Percentiles rank a stretch among this genome's conserved stretches.
Conservation (phyloP, 768 basidiomycete species). For the Nidula microcarpa region DNA sequence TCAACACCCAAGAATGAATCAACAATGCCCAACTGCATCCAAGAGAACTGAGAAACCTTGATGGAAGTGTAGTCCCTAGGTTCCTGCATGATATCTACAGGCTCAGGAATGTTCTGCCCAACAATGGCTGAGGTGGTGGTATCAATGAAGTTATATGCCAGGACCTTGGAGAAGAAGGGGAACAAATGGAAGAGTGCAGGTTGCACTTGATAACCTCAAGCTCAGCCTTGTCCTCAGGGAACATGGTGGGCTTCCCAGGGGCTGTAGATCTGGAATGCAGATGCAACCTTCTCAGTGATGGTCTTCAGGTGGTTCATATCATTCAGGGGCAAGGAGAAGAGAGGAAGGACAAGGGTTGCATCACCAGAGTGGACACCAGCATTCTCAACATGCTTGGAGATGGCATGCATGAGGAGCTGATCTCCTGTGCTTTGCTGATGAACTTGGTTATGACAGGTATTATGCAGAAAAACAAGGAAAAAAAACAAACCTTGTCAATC, state of each 20-base stretch:
- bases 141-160: no score
- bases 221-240: slow-evolving; percentile 4
- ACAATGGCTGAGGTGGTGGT: no score
- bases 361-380: slow-evolving; percentile 99
- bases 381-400: slow-evolving; percentile 98
- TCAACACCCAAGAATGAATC: slow-evolving; percentile 97
- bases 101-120: slow-evolving; percentile 61
- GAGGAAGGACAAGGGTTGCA: slow-evolving; percentile 95
- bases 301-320: slow-evolving; percentile 89
- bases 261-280: slow-evolving; percentile 93
- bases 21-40: slow-evolving; percentile 94
- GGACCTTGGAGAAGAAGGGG: slow-evolving; percentile 1
- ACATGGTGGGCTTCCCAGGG: slow-evolving; percentile 71
- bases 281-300: slow-evolving; percentile 91
- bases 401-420: slow-evolving; percentile 92
- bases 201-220: slow-evolving; percentile 96
- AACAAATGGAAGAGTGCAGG: slow-evolving; percentile 78
- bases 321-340: slow-evolving; percentile 68
- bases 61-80: slow-evolving; percentile 90
- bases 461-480: no score
- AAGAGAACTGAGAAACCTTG: slow-evolving; percentile 98
- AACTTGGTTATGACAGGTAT: slow-evolving; percentile 99
- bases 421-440: slow-evolving; percentile 97
- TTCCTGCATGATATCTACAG: slow-evolving; percentile 88
- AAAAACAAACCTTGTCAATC: slow-evolving; percentile 93